A percentile compares a stretch with the other conserved stretches of the same genome.
phyloP scores from a whole-genome alignment of 495 filamentous ascomycete species.

The Aspergillus leporis region DNA sequence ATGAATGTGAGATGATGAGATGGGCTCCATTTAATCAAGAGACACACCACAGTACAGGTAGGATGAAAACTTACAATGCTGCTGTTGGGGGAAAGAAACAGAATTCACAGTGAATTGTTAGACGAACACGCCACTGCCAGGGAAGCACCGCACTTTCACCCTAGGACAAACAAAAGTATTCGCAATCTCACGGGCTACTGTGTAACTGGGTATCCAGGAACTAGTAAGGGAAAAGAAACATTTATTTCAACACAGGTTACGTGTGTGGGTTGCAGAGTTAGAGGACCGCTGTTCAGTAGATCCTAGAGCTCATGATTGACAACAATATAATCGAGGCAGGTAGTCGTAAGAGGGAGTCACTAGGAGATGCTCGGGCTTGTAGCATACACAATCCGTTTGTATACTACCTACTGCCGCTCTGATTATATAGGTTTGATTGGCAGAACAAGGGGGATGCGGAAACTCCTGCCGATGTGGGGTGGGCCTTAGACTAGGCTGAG shows the following conservation, averaged over 20 bases:
- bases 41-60: not conserved
- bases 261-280: conserved; percentile 13
- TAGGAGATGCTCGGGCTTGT: not conserved
- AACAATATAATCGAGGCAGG: not conserved
- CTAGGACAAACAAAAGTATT: not conserved
- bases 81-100: not conserved
- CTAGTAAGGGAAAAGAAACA: not conserved
- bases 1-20: not conserved
- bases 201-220: not conserved
- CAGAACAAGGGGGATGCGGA: conserved; percentile 2
- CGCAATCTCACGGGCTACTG: not conserved
- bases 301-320: conserved; percentile 11
- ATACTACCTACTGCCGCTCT: not conserved
- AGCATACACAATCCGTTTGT: not conserved
- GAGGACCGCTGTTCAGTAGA: conserved; percentile 8
- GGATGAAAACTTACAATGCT: not conserved
- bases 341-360: not conserved
- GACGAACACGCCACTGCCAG: not conserved
- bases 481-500: not conserved
- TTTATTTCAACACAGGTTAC: conserved; percentile 8
- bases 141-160: not conserved
- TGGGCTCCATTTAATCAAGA: not conserved
- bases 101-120: not conserved
- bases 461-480: conserved; percentile 4
- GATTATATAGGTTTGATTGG: not conserved